Evolutionary conservation across 2,329 filamentous ascomycete genomes (phyloP).

Genomic region (Incumbomyces delicatus): DNA sequence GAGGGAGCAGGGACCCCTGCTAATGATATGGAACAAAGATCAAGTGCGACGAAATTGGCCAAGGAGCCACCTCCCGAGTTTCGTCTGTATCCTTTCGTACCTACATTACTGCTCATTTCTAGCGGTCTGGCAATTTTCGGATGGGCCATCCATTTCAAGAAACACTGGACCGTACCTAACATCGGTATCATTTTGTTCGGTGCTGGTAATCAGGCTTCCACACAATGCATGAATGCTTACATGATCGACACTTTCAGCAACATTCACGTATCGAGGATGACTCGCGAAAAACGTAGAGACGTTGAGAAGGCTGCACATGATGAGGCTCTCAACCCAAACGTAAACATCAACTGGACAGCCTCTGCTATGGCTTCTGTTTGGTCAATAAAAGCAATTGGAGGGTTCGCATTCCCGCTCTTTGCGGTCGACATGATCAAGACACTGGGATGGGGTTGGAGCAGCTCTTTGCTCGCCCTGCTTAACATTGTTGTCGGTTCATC

Average conservation of each 20-base stretch:
- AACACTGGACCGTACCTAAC: slow-evolving; percentile 22
- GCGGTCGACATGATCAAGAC: not conserved
- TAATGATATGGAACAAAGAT: not conserved
- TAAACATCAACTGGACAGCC: slow-evolving; percentile 5
- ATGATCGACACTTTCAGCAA: slow-evolving; percentile 9
- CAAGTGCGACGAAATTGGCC: slow-evolving; percentile 6
- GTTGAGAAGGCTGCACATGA: not conserved
- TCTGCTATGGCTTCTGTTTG: slow-evolving; percentile 5
- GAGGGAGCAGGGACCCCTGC: not conserved
- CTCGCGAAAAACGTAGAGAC: not conserved
- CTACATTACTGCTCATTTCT: slow-evolving; percentile 37
- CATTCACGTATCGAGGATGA: not conserved
- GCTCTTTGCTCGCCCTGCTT: slow-evolving; percentile 2
- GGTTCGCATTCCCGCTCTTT: slow-evolving; percentile 3
- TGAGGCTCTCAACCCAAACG: not conserved
- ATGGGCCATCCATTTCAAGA: slow-evolving; percentile 20
- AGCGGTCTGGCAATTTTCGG: slow-evolving; percentile 21
- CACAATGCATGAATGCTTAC: slow-evolving; percentile 9
- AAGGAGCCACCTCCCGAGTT: slow-evolving; percentile 37
- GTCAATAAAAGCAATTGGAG: not conserved
- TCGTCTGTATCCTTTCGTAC: slow-evolving; percentile 43
- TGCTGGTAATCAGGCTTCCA: slow-evolving; percentile 3
- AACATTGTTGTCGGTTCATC: not conserved
- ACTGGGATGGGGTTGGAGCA: slow-evolving; percentile 5
- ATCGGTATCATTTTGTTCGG: slow-evolving; percentile 17